phyloP scores from a whole-genome alignment of 805 yeast species.

The Pichia pseudocactophila region DNA sequence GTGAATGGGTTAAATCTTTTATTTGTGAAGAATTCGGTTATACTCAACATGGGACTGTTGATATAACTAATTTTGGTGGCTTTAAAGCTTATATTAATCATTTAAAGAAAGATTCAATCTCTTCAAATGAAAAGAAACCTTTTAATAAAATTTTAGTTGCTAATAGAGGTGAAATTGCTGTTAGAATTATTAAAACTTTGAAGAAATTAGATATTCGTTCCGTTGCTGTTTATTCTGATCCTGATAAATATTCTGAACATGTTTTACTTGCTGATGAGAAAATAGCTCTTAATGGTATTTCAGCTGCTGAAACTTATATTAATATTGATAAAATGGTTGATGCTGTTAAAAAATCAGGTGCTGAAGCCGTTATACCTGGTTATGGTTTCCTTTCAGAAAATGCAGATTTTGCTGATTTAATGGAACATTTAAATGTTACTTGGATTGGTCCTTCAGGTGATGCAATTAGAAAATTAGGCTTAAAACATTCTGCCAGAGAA shows the following conservation, averaged over 20 bases:
- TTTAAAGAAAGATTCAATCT: slow-evolving; percentile 15
- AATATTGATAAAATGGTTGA: slow-evolving; percentile 74
- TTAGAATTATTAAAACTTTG: slow-evolving; percentile 81
- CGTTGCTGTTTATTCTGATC: slow-evolving; percentile 85
- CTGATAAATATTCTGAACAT: slow-evolving; percentile 83
- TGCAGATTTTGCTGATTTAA: slow-evolving; percentile 89
- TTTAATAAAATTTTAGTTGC: slow-evolving; percentile 86
- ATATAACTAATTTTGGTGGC: slow-evolving; percentile 82
- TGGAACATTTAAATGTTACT: slow-evolving; percentile 72
- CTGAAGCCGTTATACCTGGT: slow-evolving; percentile 97
- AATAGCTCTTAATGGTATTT: slow-evolving; percentile 65
- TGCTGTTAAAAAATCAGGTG: slow-evolving; percentile 76
- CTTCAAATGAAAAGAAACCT: slow-evolving; percentile 38
- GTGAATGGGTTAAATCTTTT: slow-evolving; percentile 84
- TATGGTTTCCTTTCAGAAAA: slow-evolving; percentile 95
- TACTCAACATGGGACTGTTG: slow-evolving; percentile 57
- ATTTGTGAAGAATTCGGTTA: slow-evolving; percentile 92
- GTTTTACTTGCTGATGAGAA: slow-evolving; percentile 77
- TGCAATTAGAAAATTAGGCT: slow-evolving; percentile 82
- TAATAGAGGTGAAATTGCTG: slow-evolving; percentile 97
- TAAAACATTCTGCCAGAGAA: slow-evolving; percentile 94
- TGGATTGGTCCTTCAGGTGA: slow-evolving; percentile 97
- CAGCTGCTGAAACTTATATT: slow-evolving; percentile 89
- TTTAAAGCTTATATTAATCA: slow-evolving; percentile 59
- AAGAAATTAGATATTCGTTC: slow-evolving; percentile 70